Conservation (phyloP, 768 basidiomycete genomes). For the Naematelia aurantialba region DNA sequence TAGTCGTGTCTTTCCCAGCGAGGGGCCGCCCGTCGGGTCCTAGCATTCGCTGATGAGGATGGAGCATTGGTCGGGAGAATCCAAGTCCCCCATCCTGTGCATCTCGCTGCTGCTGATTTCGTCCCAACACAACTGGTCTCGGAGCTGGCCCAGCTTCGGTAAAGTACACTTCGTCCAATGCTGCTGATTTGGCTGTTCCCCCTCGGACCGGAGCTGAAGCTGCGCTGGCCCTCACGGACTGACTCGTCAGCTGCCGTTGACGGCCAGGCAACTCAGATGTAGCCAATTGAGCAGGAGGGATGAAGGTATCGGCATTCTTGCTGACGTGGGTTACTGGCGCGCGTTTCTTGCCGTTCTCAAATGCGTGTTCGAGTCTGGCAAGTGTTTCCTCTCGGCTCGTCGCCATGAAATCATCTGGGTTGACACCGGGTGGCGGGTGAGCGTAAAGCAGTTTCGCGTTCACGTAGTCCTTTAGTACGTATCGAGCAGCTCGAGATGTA, state of each 20-base stretch:
- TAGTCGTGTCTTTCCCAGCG: slow-evolving; percentile 64
- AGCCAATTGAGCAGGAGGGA: slow-evolving; percentile 50
- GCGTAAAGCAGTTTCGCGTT: slow-evolving; percentile 88
- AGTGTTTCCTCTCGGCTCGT: slow-evolving; percentile 62
- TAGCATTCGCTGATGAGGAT: slow-evolving; percentile 79
- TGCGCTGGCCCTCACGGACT: slow-evolving; percentile 36
- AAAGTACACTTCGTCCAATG: slow-evolving; percentile 81
- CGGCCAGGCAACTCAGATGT: slow-evolving; percentile 18
- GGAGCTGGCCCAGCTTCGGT: slow-evolving; percentile 58
- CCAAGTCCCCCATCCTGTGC: slow-evolving; percentile 57
- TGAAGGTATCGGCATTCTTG: slow-evolving; percentile 78
- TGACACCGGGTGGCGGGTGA: slow-evolving; percentile 68
- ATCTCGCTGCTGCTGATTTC: slow-evolving; percentile 42
- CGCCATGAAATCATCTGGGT: slow-evolving; percentile 69
- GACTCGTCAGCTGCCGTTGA: slow-evolving; percentile 52
- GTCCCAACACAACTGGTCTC: slow-evolving; percentile 64
- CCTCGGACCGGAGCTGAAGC: slow-evolving; percentile 46
- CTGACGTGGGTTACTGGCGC: slow-evolving; percentile 82
- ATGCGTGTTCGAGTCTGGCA: slow-evolving; percentile 54
- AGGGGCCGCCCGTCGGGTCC: slow-evolving; percentile 76
- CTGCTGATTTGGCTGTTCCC: slow-evolving; percentile 54
- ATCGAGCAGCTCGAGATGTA: slow-evolving; percentile 86
- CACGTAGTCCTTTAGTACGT: slow-evolving; percentile 94
- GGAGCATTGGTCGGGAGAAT: slow-evolving; percentile 62
- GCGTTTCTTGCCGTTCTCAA: slow-evolving; percentile 66